Evolutionary conservation across 2,329 filamentous ascomycete genomes (phyloP).

Genomic region (Hypoxylon sp.): DNA sequence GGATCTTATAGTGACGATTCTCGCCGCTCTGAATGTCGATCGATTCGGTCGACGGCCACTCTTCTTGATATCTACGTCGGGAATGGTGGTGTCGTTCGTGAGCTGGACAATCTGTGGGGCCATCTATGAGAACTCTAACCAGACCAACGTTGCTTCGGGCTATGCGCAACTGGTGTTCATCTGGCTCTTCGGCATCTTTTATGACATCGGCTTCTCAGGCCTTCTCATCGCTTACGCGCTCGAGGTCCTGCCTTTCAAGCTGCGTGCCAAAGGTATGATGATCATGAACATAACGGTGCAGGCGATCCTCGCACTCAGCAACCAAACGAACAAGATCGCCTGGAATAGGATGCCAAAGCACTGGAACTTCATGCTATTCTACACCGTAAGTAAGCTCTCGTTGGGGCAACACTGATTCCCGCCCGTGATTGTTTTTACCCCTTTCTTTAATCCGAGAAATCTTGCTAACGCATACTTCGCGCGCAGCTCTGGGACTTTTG

Average conservation of each 20-base stretch:
- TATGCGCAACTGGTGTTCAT: constrained; percentile 71
- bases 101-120: constrained; percentile 68
- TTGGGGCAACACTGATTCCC: no score
- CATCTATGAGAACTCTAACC: constrained; percentile 64
- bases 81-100: constrained; percentile 64
- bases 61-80: constrained; percentile 65
- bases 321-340: constrained; percentile 74
- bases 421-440: neutral
- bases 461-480: constrained; percentile 26
- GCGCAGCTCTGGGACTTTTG: constrained; percentile 69
- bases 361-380: constrained; percentile 78
- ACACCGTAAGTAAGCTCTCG: constrained; percentile 62
- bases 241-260: constrained; percentile 71
- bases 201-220: constrained; percentile 72
- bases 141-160: constrained; percentile 62
- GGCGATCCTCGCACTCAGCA: constrained; percentile 72
- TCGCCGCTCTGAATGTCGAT: constrained; percentile 66
- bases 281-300: constrained; percentile 76
- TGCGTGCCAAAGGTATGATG: constrained; percentile 73
- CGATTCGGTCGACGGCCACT: constrained; percentile 67
- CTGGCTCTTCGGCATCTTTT: constrained; percentile 72
- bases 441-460: neutral
- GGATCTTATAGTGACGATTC: constrained; percentile 70
- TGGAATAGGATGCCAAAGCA: constrained; percentile 72
- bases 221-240: constrained; percentile 71